Base-by-base conservation (phyloP, 2,329 filamentous ascomycete species). In the Beauveria pseudobassiana region DNA sequence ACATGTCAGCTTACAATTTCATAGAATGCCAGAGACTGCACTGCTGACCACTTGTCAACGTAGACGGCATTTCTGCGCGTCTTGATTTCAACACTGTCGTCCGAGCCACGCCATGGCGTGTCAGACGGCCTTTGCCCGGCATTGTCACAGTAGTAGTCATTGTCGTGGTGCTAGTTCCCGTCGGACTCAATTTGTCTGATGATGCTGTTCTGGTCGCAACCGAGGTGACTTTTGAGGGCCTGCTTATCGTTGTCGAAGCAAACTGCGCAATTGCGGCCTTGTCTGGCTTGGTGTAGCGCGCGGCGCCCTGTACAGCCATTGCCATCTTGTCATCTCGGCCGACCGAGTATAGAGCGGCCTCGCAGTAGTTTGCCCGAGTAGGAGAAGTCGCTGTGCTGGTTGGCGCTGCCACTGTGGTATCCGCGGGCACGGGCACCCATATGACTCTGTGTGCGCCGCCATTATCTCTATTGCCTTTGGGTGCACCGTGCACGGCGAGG, bases 11-110 rank as follows among this genome's bases (percentile, higher is more conserved):
- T 12, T 5, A 8, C 5, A 28, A 1, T 14, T 0, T 14, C 12
- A 40, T 26, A n/a, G n/a, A 4, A 3, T 28, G 24, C 7, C 43
- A 30, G 42, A 20, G 20, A 18, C 24, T 53, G 4, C 12, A n/a
- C 9, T 9, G 63, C 74, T 62, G 66, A 83, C 81, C 82, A 84
- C 64, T 82, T 83, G 10, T 80, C 78, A 62, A 83, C 83, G 70
- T 84, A 84, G 10, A 82, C 67, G 0, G 77, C 76, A 64, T 81
- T 83, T 30, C 58, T 54, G 18, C 40, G 46, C 3, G 24, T 26
- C n/a, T 26, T n/a, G 18, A 22, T n/a, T 8, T 54, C 12, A 0
- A 28, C 40, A 24, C 30, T 45, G 7, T 58, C 45, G 16, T 49
- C 30, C 20, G n/a, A 45, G 26, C 40, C 43, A n/a, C 14, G 14